Evolutionary conservation across 2,329 filamentous ascomycete species (phyloP).

Genomic region (Penicillium italicum): DNA sequence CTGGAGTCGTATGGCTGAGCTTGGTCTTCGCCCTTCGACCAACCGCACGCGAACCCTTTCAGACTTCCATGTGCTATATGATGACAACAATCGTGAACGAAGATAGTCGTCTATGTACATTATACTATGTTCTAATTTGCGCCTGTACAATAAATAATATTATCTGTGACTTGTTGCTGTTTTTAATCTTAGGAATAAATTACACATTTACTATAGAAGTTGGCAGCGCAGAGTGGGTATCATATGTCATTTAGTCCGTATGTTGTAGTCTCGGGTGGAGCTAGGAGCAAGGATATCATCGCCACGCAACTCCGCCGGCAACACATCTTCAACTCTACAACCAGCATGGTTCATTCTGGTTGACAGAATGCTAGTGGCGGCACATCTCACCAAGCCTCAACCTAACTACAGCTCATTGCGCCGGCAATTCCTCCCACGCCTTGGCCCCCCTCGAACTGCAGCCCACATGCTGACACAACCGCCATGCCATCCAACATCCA

Average conservation of each 20-base stretch:
- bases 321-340: constrained; percentile 9
- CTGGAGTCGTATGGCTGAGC: constrained; percentile 45
- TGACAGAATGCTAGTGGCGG: constrained; percentile 30
- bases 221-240: background rate
- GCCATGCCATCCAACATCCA: constrained; percentile 70
- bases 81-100: constrained; percentile 14
- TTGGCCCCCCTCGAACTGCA: constrained; percentile 10
- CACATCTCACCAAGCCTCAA: constrained; percentile 12
- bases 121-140: background rate
- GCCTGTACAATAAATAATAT: constrained; percentile 3
- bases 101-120: background rate
- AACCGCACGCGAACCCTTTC: constrained; percentile 32
- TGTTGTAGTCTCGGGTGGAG: constrained; percentile 8
- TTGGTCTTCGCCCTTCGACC: constrained; percentile 57
- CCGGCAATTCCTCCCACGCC: constrained; percentile 7
- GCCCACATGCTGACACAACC: constrained; percentile 34
- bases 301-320: constrained; percentile 16
- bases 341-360: constrained; percentile 20
- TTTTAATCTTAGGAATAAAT: background rate
- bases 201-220: background rate
- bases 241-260: constrained; percentile 4
- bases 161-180: background rate
- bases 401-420: constrained; percentile 2
- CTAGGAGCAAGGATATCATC: constrained; percentile 8
- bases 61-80: constrained; percentile 29